Conservation (phyloP, 495 filamentous ascomycete species). For the Neurospora sp. region DNA sequence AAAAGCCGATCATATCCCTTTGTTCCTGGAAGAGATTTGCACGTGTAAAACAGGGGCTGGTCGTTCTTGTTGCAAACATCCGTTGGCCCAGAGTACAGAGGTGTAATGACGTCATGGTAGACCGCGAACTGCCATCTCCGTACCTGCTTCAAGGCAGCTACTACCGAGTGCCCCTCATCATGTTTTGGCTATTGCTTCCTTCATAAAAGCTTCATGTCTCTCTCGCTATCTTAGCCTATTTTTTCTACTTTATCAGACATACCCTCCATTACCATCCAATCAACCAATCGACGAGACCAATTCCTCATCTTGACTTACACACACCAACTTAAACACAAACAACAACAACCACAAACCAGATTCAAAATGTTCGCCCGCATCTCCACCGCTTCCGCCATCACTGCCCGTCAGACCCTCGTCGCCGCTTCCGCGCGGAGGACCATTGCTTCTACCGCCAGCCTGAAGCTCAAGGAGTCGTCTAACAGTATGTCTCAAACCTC, state of each 20-base stretch:
- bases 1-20: background rate
- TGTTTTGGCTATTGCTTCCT: background rate
- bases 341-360: background rate
- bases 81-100: background rate
- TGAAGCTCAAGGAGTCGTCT: conserved; percentile 1
- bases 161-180: background rate
- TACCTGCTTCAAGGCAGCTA: background rate
- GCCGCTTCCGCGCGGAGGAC: conserved; percentile 1
- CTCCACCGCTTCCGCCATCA: background rate
- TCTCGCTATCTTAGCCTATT: background rate
- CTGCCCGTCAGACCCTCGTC: conserved; percentile 1
- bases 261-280: conserved; percentile 4
- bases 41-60: background rate
- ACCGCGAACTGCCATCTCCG: background rate
- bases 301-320: background rate
- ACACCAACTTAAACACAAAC: background rate
- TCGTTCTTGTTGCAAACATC: background rate
- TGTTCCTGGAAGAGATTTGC: background rate
- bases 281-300: background rate
- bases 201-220: background rate
- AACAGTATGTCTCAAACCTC: background rate
- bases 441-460: background rate
- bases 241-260: background rate
- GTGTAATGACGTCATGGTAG: background rate
- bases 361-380: conserved; percentile 6